Evolutionary conservation across 2,329 filamentous ascomycete genomes (phyloP).

Genomic region (Penicillium capsulatum): DNA sequence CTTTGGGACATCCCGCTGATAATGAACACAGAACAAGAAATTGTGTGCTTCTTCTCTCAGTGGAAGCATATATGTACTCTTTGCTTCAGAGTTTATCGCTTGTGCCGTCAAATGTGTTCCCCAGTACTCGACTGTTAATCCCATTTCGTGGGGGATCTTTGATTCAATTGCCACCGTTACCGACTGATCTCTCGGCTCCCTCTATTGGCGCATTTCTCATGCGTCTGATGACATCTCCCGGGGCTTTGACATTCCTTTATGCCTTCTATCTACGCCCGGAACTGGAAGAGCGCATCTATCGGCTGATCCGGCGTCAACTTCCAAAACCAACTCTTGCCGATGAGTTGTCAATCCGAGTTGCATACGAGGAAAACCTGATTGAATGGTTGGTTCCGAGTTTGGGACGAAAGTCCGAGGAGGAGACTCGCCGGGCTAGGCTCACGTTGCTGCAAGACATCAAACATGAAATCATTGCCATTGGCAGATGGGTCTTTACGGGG

Average conservation of each 20-base stretch:
- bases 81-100: slow-evolving; percentile 42
- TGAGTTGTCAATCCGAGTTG: slow-evolving; percentile 41
- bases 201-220: slow-evolving; percentile 26
- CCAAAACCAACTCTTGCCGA: slow-evolving; percentile 41
- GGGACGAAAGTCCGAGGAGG: slow-evolving; percentile 40
- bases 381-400: slow-evolving; percentile 43
- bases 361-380: slow-evolving; percentile 42
- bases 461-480: slow-evolving; percentile 33
- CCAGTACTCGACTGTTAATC: slow-evolving; percentile 31
- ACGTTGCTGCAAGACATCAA: slow-evolving; percentile 36
- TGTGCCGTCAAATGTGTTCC: slow-evolving; percentile 32
- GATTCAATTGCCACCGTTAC: slow-evolving; percentile 31
- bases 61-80: slow-evolving; percentile 43
- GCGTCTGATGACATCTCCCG: slow-evolving; percentile 34
- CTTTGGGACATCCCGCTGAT: slow-evolving; percentile 14
- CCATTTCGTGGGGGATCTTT: slow-evolving; percentile 37
- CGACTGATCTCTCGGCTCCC: slow-evolving; percentile 24
- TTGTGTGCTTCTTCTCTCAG: slow-evolving; percentile 35
- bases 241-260: slow-evolving; percentile 34
- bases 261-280: slow-evolving; percentile 35
- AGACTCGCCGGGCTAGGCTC: slow-evolving; percentile 35
- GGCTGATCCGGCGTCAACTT: slow-evolving; percentile 38
- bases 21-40: slow-evolving; percentile 30
- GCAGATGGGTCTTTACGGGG: slow-evolving; percentile 31
- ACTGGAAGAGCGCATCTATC: slow-evolving; percentile 39